Evolutionary conservation across 495 filamentous ascomycete species (phyloP).

Genomic region (Talaromyces nanjingensis): DNA sequence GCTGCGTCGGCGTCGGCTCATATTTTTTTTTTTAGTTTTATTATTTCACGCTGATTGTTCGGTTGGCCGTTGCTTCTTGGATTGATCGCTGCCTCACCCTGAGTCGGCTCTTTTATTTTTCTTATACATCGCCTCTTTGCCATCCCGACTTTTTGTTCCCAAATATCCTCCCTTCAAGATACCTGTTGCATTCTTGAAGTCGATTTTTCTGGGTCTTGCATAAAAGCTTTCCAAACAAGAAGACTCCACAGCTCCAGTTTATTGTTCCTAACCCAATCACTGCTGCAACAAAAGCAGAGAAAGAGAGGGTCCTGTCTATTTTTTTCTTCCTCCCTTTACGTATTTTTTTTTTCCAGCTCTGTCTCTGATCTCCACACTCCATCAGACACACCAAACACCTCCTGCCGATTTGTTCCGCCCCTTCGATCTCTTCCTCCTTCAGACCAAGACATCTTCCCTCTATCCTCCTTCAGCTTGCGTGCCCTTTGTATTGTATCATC

Average conservation of each 20-base stretch:
- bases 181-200: not conserved
- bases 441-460: not conserved
- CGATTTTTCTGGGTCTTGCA: not conserved
- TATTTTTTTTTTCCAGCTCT: not conserved
- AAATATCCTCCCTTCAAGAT: not conserved
- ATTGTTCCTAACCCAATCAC: not conserved
- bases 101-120: not conserved
- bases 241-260: not conserved
- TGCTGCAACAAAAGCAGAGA: not conserved
- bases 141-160: not conserved
- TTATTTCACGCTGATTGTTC: not conserved
- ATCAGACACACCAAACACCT: not conserved
- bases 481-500: constrained; percentile 12
- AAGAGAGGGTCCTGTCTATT: not conserved
- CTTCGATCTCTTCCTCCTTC: not conserved
- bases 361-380: not conserved
- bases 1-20: not conserved
- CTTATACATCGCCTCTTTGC: not conserved
- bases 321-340: not conserved
- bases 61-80: not conserved
- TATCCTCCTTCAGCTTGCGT: not conserved
- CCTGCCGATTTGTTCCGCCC: constrained; percentile 10
- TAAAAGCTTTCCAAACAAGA: not conserved
- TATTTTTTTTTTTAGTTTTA: not conserved
- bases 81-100: not conserved